phyloP scores from a whole-genome alignment of 495 filamentous ascomycete genomes.

The Xylaria cubensis region DNA sequence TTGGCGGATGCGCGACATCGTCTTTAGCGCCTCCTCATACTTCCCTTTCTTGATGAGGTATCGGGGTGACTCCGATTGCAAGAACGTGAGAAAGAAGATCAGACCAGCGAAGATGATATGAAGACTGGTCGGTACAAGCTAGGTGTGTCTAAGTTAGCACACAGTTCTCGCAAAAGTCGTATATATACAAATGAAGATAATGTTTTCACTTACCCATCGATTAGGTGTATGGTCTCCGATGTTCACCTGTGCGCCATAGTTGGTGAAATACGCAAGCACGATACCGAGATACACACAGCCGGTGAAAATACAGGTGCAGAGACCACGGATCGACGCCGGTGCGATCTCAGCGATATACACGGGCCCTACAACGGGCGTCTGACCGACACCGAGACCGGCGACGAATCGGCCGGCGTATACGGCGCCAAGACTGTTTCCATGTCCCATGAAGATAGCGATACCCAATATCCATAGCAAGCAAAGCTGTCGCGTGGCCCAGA shows the following conservation, averaged over 20 bases:
- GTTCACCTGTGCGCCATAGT: conserved; percentile 65
- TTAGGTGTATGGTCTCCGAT: conserved; percentile 61
- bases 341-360: conserved; percentile 68
- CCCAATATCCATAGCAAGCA: conserved; percentile 72
- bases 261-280: conserved; percentile 64
- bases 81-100: conserved; percentile 68
- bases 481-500: conserved; percentile 72
- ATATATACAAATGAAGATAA: neutral
- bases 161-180: neutral
- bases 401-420: conserved; percentile 73
- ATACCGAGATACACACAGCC: conserved; percentile 69
- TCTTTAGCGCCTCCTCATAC: conserved; percentile 51
- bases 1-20: conserved; percentile 57
- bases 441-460: conserved; percentile 71
- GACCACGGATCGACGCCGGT: conserved; percentile 66
- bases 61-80: conserved; percentile 68
- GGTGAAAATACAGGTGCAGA: conserved; percentile 74
- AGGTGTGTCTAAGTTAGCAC: neutral
- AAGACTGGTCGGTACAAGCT: conserved; percentile 68
- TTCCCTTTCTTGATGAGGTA: conserved; percentile 61
- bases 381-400: conserved; percentile 70
- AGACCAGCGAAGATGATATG: conserved; percentile 77
- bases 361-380: conserved; percentile 70
- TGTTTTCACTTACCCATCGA: conserved; percentile 58
- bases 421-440: conserved; percentile 64